Evolutionary conservation across 441 rosid species (phyloP).

Genomic region (Eutrema salsugineum): DNA sequence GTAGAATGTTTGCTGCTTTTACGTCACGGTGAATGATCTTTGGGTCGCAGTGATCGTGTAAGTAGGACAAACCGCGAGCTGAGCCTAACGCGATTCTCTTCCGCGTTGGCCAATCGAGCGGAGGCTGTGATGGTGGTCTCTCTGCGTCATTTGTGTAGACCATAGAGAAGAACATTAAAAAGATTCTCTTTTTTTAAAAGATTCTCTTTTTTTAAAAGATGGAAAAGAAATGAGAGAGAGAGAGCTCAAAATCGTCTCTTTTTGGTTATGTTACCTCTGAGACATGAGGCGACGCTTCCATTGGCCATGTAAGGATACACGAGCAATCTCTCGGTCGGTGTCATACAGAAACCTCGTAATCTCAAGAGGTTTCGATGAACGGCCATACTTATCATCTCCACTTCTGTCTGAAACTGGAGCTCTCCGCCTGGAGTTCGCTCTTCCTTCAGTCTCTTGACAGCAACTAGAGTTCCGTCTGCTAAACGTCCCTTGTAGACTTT

Average conservation of each 20-base stretch:
- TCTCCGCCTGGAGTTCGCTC: constrained; percentile 96
- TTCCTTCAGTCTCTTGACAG: constrained; percentile 86
- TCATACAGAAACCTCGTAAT: constrained; percentile 91
- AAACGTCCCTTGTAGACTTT: constrained; percentile 91
- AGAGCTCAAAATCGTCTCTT: neutral
- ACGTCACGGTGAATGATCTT: constrained; percentile 89
- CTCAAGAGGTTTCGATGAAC: constrained; percentile 89
- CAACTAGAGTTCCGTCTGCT: constrained; percentile 88
- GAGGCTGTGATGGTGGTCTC: constrained; percentile 67
- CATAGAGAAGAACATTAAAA: neutral
- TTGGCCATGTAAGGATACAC: constrained; percentile 98
- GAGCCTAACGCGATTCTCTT: constrained; percentile 78
- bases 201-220: neutral
- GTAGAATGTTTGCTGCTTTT: constrained; percentile 79
- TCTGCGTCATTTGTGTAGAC: constrained; percentile 42
- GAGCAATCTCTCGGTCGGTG: constrained; percentile 84
- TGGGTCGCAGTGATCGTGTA: constrained; percentile 89
- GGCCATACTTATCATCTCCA: constrained; percentile 97
- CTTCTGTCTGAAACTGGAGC: constrained; percentile 93
- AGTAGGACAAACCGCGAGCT: constrained; percentile 78
- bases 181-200: no score
- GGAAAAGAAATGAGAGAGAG: neutral
- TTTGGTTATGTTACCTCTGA: constrained; percentile 56
- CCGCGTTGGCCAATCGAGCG: constrained; percentile 83
- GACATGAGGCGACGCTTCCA: constrained; percentile 96